phyloP scores from a whole-genome alignment of 768 basidiomycete genomes.

The Suillus americanus region DNA sequence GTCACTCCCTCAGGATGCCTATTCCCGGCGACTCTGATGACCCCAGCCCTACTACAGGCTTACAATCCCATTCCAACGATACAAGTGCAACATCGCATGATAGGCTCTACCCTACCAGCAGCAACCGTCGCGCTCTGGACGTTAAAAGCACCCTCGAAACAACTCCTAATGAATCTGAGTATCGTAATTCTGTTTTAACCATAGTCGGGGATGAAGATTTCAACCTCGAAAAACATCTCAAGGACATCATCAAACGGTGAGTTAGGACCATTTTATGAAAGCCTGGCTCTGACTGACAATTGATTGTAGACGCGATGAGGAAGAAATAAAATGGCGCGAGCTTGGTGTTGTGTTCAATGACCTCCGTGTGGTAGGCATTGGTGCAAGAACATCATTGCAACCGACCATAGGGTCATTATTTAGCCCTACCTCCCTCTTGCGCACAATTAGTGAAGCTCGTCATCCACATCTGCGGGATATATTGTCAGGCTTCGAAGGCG shows the following conservation, averaged over 20 bases:
- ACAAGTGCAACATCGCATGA: neutral
- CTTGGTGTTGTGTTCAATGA: constrained; percentile 53
- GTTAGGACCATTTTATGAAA: neutral
- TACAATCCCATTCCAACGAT: no score
- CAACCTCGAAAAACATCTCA: constrained; percentile 17
- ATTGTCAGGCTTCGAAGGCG: constrained; percentile 61
- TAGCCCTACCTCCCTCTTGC: constrained; percentile 40
- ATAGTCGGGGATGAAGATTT: neutral
- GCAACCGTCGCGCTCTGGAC: no score
- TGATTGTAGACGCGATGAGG: constrained; percentile 30
- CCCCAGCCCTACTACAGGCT: neutral
- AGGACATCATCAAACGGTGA: constrained; percentile 14
- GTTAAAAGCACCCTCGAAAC: no score
- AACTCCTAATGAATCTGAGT: neutral
- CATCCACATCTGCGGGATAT: constrained; percentile 68
- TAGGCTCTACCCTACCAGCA: neutral
- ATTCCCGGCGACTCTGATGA: neutral
- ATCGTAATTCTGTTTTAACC: neutral
- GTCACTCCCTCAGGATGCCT: neutral
- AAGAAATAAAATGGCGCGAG: constrained; percentile 35
- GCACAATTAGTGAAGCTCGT: constrained; percentile 40
- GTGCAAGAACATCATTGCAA: constrained; percentile 43
- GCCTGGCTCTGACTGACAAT: neutral
- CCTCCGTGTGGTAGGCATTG: constrained; percentile 51
- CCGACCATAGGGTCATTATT: constrained; percentile 53